Base-by-base conservation (phyloP, 2,329 filamentous ascomycete genomes). In the Albifimbria verrucaria region DNA sequence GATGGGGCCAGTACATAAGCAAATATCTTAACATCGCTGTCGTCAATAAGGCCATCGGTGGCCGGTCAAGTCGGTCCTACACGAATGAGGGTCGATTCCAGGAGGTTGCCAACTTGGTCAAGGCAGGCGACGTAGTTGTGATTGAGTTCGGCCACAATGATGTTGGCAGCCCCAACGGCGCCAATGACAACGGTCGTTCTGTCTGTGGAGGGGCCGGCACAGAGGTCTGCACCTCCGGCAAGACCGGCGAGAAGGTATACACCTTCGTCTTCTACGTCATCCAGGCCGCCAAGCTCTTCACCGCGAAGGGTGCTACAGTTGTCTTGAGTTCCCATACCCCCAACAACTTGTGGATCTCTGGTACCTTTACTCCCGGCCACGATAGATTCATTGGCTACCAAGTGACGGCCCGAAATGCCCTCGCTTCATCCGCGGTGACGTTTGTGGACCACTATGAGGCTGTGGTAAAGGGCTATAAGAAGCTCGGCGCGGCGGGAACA, bases 131-230 rank as follows among this genome's bases (percentile, higher is more conserved):
- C 67, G 85, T 82, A 67, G 85, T 88, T 1, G 74, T 89, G 50
- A 87, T 89, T 50, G 86, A 89, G 61, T 88, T 89, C 61, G 86
- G 87, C 0, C 86, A 89, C 72, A 90, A 90, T 60, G 87, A 89
- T 59, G 86, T 85, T 21, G 84, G 85, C 2, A 77, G 77, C 0
- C 70, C 84, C 2, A 39, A 39, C 32, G 47, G 54, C 15, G 67
- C 66, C 1, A 77, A 68, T 12, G 86, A 89, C 65, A 87, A 88
- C 59, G 80, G 80, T 1, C 77, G 85, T 15, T 80, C 78, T 2
- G 83, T 81, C 59, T 89, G 86, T 54, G 68, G 67, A 2, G 82
- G 82, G 3, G 69, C 74, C 0, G 81, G 80, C 15, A 63, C 64
- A 7, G 75, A 86, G 62, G 80, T 75, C 1, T 85, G 82, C 66